Percentiles rank a stretch among this genome's conserved stretches.
Evolutionary conservation across 495 filamentous ascomycete species (phyloP).

Genomic region (Trichoderma erinaceum): DNA sequence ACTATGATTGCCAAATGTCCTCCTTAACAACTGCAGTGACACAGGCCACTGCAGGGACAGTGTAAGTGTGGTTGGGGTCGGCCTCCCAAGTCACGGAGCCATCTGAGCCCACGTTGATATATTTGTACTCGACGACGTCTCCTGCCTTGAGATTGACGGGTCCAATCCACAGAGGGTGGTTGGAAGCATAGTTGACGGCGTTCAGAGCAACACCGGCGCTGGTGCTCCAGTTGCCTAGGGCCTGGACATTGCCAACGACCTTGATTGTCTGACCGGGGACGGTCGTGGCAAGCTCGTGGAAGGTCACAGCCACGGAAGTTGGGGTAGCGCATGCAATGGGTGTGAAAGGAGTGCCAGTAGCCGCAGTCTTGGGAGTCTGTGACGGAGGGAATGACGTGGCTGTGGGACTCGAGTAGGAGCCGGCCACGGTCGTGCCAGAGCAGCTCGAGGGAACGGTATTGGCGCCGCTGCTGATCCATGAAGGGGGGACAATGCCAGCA

Average conservation of each 20-base stretch:
- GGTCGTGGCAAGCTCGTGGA: slow-evolving; percentile 51
- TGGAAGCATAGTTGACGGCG: slow-evolving; percentile 47
- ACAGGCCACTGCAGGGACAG: slow-evolving; percentile 45
- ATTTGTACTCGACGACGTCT: slow-evolving; percentile 59
- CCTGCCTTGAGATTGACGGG: slow-evolving; percentile 48
- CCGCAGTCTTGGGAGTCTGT: slow-evolving; percentile 39
- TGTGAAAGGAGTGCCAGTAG: slow-evolving; percentile 26
- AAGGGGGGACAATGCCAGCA: slow-evolving; percentile 44
- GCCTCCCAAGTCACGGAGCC: slow-evolving; percentile 56
- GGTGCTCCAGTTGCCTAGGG: slow-evolving; percentile 54
- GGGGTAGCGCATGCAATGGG: slow-evolving; percentile 37
- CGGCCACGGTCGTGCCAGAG: slow-evolving; percentile 43
- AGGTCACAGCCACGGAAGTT: slow-evolving; percentile 51
- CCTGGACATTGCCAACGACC: slow-evolving; percentile 48
- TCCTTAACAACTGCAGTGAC: slow-evolving; percentile 32
- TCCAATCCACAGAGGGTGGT: slow-evolving; percentile 53
- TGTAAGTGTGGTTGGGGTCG: slow-evolving; percentile 56
- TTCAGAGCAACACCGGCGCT: slow-evolving; percentile 44
- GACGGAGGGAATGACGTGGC: slow-evolving; percentile 50
- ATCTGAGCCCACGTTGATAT: slow-evolving; percentile 50
- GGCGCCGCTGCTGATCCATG: slow-evolving; percentile 43
- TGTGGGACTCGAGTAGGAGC: slow-evolving; percentile 53
- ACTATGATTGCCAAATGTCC: slow-evolving; percentile 34
- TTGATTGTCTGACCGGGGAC: slow-evolving; percentile 53
- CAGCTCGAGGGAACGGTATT: slow-evolving; percentile 52